Percentiles rank a stretch among this genome's conserved stretches.
phyloP scores from a whole-genome alignment of 441 rosid genomes.

The Rhodomyrtus psidioides region DNA sequence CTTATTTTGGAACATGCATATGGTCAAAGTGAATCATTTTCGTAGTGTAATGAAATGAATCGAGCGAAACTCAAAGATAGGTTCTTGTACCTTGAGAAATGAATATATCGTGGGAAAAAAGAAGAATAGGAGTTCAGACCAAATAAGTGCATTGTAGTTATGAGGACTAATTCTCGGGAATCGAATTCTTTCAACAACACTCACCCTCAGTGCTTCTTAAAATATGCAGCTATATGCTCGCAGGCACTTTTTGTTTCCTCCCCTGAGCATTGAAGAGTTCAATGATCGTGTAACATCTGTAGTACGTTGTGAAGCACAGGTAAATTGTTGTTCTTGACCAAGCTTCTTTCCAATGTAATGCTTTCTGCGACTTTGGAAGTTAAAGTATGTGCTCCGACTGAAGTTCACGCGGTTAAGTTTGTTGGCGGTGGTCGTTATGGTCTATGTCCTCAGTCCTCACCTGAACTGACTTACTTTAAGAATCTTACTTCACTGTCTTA shows the following conservation, averaged over 20 bases:
- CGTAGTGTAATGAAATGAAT: neutral
- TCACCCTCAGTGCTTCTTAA: slow-evolving; percentile 10
- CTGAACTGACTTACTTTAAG: neutral
- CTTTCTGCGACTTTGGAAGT: neutral
- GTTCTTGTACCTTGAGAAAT: neutral
- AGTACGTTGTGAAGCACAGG: slow-evolving; percentile 94
- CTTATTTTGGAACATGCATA: neutral
- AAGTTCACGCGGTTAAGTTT: neutral
- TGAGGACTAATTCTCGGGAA: neutral
- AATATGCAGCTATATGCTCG: slow-evolving; percentile 71
- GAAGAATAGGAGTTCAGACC: neutral
- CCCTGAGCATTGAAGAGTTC: slow-evolving; percentile 64
- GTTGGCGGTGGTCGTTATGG: neutral
- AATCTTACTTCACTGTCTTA: neutral
- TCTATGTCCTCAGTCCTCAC: neutral
- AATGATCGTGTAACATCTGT: slow-evolving; percentile 73
- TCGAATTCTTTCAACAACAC: neutral
- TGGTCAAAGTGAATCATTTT: neutral
- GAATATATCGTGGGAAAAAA: neutral
- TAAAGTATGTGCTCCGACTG: neutral
- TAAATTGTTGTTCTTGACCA: slow-evolving; percentile 3
- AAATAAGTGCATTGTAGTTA: neutral
- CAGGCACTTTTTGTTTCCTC: slow-evolving; percentile 81
- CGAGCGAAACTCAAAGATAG: neutral
- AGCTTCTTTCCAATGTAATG: neutral